Conservation (phyloP, 805 yeast genomes). For the Barnettozyma botsteinii region DNA sequence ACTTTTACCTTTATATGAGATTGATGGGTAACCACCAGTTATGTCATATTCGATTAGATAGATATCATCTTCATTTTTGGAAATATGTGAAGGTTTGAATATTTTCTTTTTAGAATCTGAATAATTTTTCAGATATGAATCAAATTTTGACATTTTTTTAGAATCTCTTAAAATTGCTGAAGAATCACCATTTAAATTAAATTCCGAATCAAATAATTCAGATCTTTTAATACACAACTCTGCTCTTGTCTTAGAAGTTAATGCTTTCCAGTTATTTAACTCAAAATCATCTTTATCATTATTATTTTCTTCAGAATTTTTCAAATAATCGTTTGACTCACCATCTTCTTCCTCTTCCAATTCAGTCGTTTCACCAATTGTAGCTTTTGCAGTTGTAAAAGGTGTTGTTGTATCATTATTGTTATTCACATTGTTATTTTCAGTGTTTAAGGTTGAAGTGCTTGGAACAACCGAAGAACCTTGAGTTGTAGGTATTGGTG, state of each 20-base stretch:
- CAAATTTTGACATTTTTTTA: constrained; percentile 57
- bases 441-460: neutral
- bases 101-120: constrained; percentile 29
- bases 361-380: constrained; percentile 20
- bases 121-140: constrained; percentile 27
- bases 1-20: constrained; percentile 47
- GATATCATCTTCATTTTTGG: constrained; percentile 35
- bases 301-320: constrained; percentile 49
- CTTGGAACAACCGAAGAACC: constrained; percentile 1
- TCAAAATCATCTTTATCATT: constrained; percentile 68
- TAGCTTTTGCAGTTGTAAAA: constrained; percentile 4
- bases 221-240: constrained; percentile 67
- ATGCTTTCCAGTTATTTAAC: constrained; percentile 74
- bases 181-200: constrained; percentile 54
- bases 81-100: constrained; percentile 12
- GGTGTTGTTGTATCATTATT: neutral
- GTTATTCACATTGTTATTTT: neutral
- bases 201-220: constrained; percentile 51
- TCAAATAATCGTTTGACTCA: constrained; percentile 35
- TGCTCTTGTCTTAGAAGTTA: constrained; percentile 75
- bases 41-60: constrained; percentile 80
- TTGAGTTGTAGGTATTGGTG: constrained; percentile 5
- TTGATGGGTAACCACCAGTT: constrained; percentile 70
- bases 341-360: constrained; percentile 31
- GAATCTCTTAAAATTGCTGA: constrained; percentile 66